Base-by-base conservation (phyloP, 345 rosid species). In the Jatropha curcas region DNA sequence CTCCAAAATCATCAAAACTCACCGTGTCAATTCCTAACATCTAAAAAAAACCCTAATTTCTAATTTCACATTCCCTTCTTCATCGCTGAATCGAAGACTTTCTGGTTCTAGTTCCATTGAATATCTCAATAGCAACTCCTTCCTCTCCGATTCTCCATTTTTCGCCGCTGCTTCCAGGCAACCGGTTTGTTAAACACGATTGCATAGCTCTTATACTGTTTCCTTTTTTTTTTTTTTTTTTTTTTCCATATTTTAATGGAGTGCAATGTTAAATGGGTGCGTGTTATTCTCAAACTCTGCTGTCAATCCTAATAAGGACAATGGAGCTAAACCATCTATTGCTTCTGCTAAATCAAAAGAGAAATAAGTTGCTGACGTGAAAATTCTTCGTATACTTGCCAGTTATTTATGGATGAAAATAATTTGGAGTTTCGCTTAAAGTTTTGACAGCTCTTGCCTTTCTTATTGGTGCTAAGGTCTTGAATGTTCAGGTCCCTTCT, bases 401-500 rank as follows among this genome's bases (percentile, higher is more conserved):
- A 80, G 91, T 58, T 93, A 88, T 68, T 74, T 93, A 78, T 93
- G 98, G 99, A 88, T 91, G 93, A 88, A 82, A 79, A 89, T 62
- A 95, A 91, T 63, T 71, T 78, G 3, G 99, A 95, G 58, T 92
- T 92, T 73, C 97, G 98, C 1, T 74, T 86, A 31, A 84, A 97
- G 99, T 95, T 41, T 51, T 93, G 45, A 63, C 89, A 37, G 99
- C 99, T 2, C 79, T 93, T 80, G 94, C 85, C 3, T 91, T 95
- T 76, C 89, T 95, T 12, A 93, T 95, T 10, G 96, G 94, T 13
- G 98, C 98, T 65, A 92, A 95, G 83, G 89, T 90, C 43, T 80
- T 88, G 80, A 93, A 95, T 65, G 97, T 95, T 20, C 99, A 93
- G 79, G 99, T 95, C 25, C 98, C 98, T 67, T 95, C 91, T 80